A percentile compares a stretch with the other conserved stretches of the same genome.
These are phyloP conservation scores for Fusarium chaquense DNA, from an alignment of 2,329 filamentous ascomycete species.

Conservation along the genomic window DNA sequence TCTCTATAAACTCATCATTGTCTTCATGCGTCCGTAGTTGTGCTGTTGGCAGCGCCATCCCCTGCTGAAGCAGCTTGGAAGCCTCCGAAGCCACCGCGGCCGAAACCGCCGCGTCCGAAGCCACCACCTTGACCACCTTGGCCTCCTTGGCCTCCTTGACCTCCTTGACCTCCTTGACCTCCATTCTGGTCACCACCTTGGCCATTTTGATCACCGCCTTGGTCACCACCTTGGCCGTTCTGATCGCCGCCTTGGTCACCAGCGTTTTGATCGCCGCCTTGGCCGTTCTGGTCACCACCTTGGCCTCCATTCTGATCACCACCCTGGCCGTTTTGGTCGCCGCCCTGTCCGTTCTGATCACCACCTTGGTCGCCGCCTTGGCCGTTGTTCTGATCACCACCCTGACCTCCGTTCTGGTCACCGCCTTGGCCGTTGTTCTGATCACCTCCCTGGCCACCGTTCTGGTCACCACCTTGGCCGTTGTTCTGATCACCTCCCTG, in stretches of 20 bases:
- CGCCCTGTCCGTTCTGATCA: constrained; percentile 10
- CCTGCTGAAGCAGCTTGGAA: constrained; percentile 36
- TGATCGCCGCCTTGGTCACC: not conserved
- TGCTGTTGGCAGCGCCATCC: constrained; percentile 27
- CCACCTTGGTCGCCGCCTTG: constrained; percentile 7
- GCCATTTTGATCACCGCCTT: constrained; percentile 6
- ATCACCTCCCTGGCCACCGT: constrained; percentile 10
- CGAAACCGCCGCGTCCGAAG: not conserved
- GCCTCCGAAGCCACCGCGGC: constrained; percentile 13
- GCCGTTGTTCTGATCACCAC: constrained; percentile 1
- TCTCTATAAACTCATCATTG: constrained; percentile 43
- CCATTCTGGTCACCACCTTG: not conserved
- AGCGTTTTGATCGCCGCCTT: constrained; percentile 21
- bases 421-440: not conserved
- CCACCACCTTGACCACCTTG: constrained; percentile 4
- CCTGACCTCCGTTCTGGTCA: constrained; percentile 11
- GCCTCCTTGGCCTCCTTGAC: not conserved
- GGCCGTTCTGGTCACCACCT: constrained; percentile 17
- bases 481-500: constrained; percentile 20
- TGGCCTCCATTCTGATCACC: constrained; percentile 1
- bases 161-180: no score
- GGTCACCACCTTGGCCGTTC: not conserved
- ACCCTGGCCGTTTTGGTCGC: constrained; percentile 16
- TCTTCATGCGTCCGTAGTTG: constrained; percentile 30
- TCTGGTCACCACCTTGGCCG: constrained; percentile 15